Evolutionary conservation across 2,329 filamentous ascomycete species (phyloP).

Genomic region (Gaeumannomyces tritici): DNA sequence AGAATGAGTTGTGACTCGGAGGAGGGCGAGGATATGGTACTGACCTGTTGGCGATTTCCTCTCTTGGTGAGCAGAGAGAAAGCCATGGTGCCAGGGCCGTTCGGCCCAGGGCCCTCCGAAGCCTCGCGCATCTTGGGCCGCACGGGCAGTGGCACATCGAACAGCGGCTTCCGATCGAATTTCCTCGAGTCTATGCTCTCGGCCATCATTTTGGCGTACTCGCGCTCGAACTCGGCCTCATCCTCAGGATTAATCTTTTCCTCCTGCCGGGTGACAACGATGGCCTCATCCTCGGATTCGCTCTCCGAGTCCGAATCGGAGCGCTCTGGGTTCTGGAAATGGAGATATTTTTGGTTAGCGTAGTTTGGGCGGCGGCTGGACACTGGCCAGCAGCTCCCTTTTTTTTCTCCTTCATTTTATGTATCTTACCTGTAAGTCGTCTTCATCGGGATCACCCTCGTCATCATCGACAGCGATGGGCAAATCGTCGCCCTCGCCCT

Average conservation of each 20-base stretch:
- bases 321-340: constrained; percentile 35
- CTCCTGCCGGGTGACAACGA: constrained; percentile 84
- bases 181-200: constrained; percentile 94
- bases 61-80: constrained; percentile 94
- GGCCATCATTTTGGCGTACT: constrained; percentile 97
- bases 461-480: constrained; percentile 53
- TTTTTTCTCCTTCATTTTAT: no score
- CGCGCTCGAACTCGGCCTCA: constrained; percentile 94
- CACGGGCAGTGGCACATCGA: constrained; percentile 96
- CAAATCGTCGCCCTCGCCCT: constrained; percentile 51
- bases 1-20: neutral
- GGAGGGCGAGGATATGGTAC: constrained; percentile 9
- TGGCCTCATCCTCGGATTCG: constrained; percentile 75
- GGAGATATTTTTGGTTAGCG: neutral
- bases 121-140: constrained; percentile 43
- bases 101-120: neutral
- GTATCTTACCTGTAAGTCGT: constrained; percentile 30
- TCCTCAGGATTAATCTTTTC: constrained; percentile 87
- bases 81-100: constrained; percentile 65
- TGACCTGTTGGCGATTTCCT: constrained; percentile 87
- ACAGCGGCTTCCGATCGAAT: constrained; percentile 87
- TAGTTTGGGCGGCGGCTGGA: neutral
- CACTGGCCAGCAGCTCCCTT: no score
- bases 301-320: constrained; percentile 43
- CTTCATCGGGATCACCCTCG: constrained; percentile 40